Evolutionary conservation across 73 alveolate species (phyloP).

Genomic region (Stentor coeruleus): DNA sequence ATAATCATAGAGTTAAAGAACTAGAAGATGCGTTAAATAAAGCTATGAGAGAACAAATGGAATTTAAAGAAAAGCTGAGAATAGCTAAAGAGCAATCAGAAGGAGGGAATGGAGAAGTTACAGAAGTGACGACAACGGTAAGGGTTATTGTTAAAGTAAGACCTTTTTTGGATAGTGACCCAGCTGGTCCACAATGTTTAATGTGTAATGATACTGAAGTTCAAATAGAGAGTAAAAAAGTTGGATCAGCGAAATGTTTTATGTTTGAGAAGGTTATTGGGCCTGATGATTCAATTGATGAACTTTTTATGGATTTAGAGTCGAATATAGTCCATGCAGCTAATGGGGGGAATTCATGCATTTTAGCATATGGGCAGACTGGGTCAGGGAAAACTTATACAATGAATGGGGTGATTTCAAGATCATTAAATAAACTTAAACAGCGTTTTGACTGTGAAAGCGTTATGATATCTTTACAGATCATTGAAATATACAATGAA

Average conservation of each 20-base stretch:
- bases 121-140: not conserved
- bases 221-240: too few species aligned
- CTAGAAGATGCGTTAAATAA: not conserved
- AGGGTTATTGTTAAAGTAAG: not conserved
- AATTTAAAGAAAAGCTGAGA: too few species aligned
- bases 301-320: not conserved
- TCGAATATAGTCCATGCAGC: not conserved
- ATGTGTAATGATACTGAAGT: not conserved
- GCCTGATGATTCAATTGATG: not conserved
- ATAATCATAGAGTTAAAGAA: not conserved
- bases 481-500: slow-evolving; percentile 19
- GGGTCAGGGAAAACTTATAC: slow-evolving; percentile 22
- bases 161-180: not conserved
- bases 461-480: not conserved
- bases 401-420: not conserved
- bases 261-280: not conserved
- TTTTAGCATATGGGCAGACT: slow-evolving; percentile 24
- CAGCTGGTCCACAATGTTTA: not conserved
- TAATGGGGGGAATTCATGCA: slow-evolving; percentile 18
- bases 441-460: not conserved
- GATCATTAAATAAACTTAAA: not conserved
- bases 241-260: not conserved
- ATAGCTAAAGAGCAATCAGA: too few species aligned
- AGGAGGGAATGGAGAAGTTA: too few species aligned
- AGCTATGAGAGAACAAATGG: not conserved